These are phyloP conservation scores for Violaceomyces palustris DNA, from an alignment of 1,284 basidiomycete genomes.

Conservation along the genomic window DNA sequence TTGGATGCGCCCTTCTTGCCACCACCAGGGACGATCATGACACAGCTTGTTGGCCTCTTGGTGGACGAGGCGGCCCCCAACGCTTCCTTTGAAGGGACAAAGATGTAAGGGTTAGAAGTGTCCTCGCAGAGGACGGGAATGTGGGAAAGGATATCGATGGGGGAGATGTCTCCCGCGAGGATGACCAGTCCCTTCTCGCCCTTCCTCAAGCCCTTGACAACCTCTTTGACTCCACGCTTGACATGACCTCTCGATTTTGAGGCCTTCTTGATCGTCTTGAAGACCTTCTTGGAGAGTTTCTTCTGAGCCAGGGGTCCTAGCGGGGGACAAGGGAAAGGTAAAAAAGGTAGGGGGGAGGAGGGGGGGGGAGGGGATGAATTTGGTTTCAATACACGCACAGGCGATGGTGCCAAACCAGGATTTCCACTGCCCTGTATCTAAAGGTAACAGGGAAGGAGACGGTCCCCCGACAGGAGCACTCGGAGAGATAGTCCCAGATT, in stretches of 20 bases:
- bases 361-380: background rate
- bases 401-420: background rate
- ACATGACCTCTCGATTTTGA: constrained; percentile 51
- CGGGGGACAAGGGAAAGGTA: background rate
- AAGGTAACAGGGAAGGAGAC: too few species aligned
- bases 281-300: constrained; percentile 49
- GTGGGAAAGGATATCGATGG: constrained; percentile 96
- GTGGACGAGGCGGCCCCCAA: constrained; percentile 91
- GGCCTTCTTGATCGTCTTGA: constrained; percentile 52
- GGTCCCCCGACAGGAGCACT: too few species aligned
- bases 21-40: constrained; percentile 65
- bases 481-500: too few species aligned
- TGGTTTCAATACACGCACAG: background rate
- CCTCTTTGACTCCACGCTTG: constrained; percentile 52
- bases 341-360: background rate
- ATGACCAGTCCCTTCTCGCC: constrained; percentile 64
- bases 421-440: background rate
- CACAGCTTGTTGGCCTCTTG: constrained; percentile 95
- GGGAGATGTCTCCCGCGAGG: constrained; percentile 93
- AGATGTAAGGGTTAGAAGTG: constrained; percentile 84
- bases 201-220: constrained; percentile 50
- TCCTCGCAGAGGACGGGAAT: constrained; percentile 92
- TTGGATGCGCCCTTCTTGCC: constrained; percentile 66
- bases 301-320: constrained; percentile 42
- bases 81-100: constrained; percentile 59